These are phyloP conservation scores for Dryas drummondii DNA, from an alignment of 306 rosid species.

Conservation along the genomic window DNA sequence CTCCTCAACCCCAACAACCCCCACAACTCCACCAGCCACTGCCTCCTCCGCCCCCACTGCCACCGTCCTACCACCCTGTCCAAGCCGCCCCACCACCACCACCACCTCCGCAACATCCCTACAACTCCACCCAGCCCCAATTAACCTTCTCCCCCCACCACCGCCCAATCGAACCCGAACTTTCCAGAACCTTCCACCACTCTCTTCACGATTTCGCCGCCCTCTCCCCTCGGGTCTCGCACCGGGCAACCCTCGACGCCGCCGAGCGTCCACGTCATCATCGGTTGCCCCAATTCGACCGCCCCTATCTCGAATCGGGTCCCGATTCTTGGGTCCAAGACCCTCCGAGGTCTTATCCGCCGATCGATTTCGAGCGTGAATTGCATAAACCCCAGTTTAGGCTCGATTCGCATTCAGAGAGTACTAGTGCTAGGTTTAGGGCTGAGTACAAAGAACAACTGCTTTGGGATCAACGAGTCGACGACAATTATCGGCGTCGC, in stretches of 20 bases:
- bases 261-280: slow-evolving; percentile 27
- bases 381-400: slow-evolving; percentile 33
- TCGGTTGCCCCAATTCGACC: slow-evolving; percentile 25
- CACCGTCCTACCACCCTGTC: neutral
- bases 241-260: slow-evolving; percentile 2
- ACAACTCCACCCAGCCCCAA: slow-evolving; percentile 34
- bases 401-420: slow-evolving; percentile 29
- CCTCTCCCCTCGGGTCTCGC: slow-evolving; percentile 18
- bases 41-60: slow-evolving; percentile 24
- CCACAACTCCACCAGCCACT: slow-evolving; percentile 22
- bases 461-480: neutral
- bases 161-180: slow-evolving; percentile 23
- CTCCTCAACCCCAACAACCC: slow-evolving; percentile 6
- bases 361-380: slow-evolving; percentile 38
- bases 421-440: slow-evolving; percentile 35
- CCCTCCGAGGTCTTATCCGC: slow-evolving; percentile 17
- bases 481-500: slow-evolving; percentile 11
- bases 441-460: slow-evolving; percentile 21
- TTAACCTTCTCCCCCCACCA: slow-evolving; percentile 22
- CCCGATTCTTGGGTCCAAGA: slow-evolving; percentile 15
- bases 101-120: slow-evolving; percentile 9
- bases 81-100: slow-evolving; percentile 10
- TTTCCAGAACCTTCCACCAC: slow-evolving; percentile 14
- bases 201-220: slow-evolving; percentile 17
- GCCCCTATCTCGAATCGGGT: slow-evolving; percentile 15